Evolutionary conservation across 495 filamentous ascomycete genomes (phyloP), one percentile per base, ranked within the genome.

Genomic region (Astrocystis sublimbata): DNA sequence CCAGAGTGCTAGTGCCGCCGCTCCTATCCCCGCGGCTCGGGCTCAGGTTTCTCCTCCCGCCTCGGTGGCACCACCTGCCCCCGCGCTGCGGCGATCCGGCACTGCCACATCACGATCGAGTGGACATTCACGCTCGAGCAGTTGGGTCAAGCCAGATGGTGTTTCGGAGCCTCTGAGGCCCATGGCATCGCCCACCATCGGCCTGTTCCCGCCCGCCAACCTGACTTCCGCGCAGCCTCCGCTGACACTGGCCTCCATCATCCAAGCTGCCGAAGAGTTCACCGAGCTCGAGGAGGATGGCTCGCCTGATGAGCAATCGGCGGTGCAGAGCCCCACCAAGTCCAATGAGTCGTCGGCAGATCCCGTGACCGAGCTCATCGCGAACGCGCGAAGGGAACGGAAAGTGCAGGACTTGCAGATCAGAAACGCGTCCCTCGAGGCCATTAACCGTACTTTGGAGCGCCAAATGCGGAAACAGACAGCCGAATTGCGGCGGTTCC

Each of bases 351-450:
- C 61, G 38, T 80, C 78, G 19, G 64, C 80, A 10, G 83, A 83
- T 55, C 81, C 83, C 24, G 73, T 83, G 54, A 88, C 80, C 53
- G 91, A 92, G 38, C 70, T 87, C 8, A 92, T 92, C 2, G 82
- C 89, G 10, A 93, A 90, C 73, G 94, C 94, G 6, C 86, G 94
- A 15, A 87, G 90, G 6, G 94, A 97, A 74, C 86, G 94, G 58
- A 98, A 97, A 74, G 93, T 99, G 30, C 79, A 98, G 65, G 94
- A 99, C 72, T 79, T 99, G n/a, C 91, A 99, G 69, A 99, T 99
- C 61, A 96, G 90, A 63, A 99, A 99, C 65, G 93, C 92, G 2
- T 96, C 92, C 23, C 84, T 99, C 7, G 83, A 96, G 30, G 96
- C 96, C n/a, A 97, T 99, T 75, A 99, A 99, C 68, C 85, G 92